Evolutionary conservation across 78 protist species (phyloP).

Genomic region (Chrysochromulina parva): DNA sequence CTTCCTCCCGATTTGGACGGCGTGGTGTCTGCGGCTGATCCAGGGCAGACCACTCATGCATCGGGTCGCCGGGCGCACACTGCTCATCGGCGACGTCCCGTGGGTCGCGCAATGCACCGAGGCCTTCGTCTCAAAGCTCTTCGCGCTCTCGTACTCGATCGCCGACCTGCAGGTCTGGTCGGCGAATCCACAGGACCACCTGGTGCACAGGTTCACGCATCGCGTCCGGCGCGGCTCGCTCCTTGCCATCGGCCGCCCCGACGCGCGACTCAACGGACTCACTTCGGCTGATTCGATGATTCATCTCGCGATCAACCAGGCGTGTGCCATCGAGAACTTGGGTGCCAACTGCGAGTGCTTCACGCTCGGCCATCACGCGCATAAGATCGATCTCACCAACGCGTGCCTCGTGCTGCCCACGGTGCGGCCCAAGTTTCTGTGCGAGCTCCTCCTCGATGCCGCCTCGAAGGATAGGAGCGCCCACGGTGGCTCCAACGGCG

Average conservation of each 20-base stretch:
- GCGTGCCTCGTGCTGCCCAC: too few species aligned
- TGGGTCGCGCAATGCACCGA: neutral
- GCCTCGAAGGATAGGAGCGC: too few species aligned
- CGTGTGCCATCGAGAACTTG: too few species aligned
- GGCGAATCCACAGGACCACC: neutral
- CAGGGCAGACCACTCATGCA: neutral
- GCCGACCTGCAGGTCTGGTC: neutral
- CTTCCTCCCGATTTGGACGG: neutral
- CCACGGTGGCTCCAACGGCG: too few species aligned
- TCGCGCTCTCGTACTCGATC: conserved; percentile 26
- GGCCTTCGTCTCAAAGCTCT: conserved; percentile 39
- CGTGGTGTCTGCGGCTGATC: neutral
- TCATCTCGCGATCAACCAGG: too few species aligned
- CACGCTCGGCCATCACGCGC: too few species aligned
- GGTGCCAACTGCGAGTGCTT: too few species aligned
- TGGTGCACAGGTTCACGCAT: conserved; percentile 48
- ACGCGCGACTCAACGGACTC: too few species aligned
- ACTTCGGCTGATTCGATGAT: too few species aligned
- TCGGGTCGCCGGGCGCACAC: neutral
- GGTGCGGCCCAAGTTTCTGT: too few species aligned
- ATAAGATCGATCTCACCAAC: too few species aligned
- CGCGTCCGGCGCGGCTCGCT: conserved; percentile 38
- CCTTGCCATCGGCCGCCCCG: conserved; percentile 22
- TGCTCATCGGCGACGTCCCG: neutral
- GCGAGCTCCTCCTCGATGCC: too few species aligned